Conservation (phyloP, 306 rosid genomes). For the Spatholobus suberectus region DNA sequence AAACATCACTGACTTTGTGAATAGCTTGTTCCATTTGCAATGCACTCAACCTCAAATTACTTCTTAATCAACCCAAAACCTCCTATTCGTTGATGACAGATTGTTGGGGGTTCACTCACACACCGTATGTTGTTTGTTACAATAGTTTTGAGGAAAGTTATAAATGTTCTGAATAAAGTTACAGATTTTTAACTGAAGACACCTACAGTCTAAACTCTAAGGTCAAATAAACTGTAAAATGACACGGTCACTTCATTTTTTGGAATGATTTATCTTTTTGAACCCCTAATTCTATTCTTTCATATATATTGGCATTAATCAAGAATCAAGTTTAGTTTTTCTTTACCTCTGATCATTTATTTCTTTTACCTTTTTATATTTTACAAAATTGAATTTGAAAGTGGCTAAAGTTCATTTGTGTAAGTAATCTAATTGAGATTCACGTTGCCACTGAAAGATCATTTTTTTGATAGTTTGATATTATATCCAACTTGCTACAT, state of each 20-base stretch:
- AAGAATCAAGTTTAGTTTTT: too few species aligned
- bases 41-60: neutral
- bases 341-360: neutral
- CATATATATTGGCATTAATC: neutral
- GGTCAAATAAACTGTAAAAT: neutral
- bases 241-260: neutral
- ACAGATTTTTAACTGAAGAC: neutral
- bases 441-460: too few species aligned
- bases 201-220: neutral
- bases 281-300: neutral
- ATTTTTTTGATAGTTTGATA: too few species aligned
- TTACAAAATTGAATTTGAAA: too few species aligned
- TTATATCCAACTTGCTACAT: too few species aligned
- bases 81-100: neutral
- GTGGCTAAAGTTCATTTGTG: too few species aligned
- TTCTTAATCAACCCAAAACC: neutral
- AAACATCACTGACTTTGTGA: conserved; percentile 9
- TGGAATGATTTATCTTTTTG: neutral
- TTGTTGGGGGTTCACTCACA: neutral
- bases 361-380: too few species aligned
- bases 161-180: too few species aligned
- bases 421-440: too few species aligned
- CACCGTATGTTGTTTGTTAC: too few species aligned
- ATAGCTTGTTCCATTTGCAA: neutral
- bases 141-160: too few species aligned